Conservation (phyloP, 495 filamentous ascomycete genomes). For the Trichoderma gamsii region DNA sequence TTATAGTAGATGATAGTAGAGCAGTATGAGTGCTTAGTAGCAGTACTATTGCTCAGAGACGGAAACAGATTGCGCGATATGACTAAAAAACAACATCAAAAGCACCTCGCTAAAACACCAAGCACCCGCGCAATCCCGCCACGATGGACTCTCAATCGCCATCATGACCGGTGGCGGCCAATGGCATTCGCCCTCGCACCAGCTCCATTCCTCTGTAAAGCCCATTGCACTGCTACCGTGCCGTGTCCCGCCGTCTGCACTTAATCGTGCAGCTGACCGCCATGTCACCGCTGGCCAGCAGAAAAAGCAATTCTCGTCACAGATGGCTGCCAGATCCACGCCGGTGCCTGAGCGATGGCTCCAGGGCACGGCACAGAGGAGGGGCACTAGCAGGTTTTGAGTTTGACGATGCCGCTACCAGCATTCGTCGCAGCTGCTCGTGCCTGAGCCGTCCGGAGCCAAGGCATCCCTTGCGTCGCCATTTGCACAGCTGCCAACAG, state of each 20-base stretch:
- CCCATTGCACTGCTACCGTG: too few relatives aligned
- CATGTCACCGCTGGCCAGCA: neutral
- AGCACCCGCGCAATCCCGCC: too few relatives aligned
- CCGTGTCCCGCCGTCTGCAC: too few relatives aligned
- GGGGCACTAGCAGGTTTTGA: slow-evolving; percentile 1
- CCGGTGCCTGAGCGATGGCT: slow-evolving; percentile 1
- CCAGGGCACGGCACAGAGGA: slow-evolving; percentile 4
- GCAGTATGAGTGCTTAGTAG: too few relatives aligned
- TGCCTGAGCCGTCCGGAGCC: neutral
- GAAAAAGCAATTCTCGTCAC: slow-evolving; percentile 10
- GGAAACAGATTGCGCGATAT: too few relatives aligned
- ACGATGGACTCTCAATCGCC: neutral
- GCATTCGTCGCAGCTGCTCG: neutral
- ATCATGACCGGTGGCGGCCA: neutral
- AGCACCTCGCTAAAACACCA: too few relatives aligned
- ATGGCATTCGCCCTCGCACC: too few relatives aligned
- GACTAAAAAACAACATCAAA: too few relatives aligned
- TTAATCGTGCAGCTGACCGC: slow-evolving; percentile 1
- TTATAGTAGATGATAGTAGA: too few relatives aligned
- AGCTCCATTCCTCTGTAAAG: too few relatives aligned
- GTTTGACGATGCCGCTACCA: neutral
- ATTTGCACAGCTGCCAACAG: neutral
- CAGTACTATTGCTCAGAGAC: too few relatives aligned
- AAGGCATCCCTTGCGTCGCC: neutral
- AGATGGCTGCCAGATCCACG: neutral